Evolutionary conservation across 331 rosid genomes (phyloP).

Genomic region (Quercus lobata): DNA sequence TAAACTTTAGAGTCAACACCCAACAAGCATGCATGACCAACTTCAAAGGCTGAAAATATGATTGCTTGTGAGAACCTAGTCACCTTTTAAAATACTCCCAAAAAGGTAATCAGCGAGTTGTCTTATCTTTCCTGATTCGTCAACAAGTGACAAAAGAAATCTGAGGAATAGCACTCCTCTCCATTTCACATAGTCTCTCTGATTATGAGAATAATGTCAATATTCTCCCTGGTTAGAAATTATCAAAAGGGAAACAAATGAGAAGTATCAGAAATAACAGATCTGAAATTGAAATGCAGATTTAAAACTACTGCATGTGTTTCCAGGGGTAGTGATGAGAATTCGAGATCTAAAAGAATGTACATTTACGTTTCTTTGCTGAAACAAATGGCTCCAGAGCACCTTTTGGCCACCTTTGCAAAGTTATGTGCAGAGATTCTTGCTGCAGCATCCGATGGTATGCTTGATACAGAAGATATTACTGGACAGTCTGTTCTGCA

Average conservation of each 20-base stretch:
- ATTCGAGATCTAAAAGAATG: constrained; percentile 79
- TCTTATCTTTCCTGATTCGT: constrained; percentile 84
- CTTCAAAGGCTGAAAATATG: too few relatives aligned
- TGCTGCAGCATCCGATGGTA: constrained; percentile 89
- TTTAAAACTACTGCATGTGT: constrained; percentile 9
- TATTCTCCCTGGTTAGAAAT: constrained; percentile 6
- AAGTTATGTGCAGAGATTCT: constrained; percentile 92
- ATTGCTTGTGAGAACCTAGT: too few relatives aligned
- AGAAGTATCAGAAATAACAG: background rate
- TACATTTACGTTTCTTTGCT: constrained; percentile 79
- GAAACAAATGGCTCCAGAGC: constrained; percentile 96
- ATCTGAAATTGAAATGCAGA: background rate
- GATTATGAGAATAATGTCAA: constrained; percentile 12
- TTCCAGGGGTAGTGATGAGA: constrained; percentile 76
- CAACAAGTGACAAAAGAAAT: constrained; percentile 92
- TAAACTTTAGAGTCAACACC: too few relatives aligned
- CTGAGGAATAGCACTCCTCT: constrained; percentile 92
- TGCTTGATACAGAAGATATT: constrained; percentile 64
- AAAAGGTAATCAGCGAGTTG: constrained; percentile 75
- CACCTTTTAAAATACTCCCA: too few relatives aligned
- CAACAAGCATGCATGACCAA: too few relatives aligned
- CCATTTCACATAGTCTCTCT: constrained; percentile 99
- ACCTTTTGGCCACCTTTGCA: constrained; percentile 88
- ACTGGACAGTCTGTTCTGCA: constrained; percentile 82
- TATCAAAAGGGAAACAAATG: constrained; percentile 15